A percentile compares a stretch with the other conserved stretches of the same genome.
phyloP scores from a whole-genome alignment of 345 rosid genomes.

The Brassica incana region DNA sequence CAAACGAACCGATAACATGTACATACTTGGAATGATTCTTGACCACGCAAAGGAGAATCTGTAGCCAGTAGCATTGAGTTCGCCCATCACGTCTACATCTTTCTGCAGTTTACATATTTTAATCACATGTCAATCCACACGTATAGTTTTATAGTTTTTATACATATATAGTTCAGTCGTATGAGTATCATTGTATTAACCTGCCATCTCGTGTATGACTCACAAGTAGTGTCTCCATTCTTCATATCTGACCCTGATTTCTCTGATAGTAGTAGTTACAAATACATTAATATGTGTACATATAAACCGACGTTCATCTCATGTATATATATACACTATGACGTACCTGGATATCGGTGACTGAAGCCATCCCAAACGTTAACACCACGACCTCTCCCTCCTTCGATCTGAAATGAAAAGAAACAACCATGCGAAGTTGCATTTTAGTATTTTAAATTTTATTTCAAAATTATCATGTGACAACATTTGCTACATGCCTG shows the following conservation, averaged over 20 bases:
- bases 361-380: neutral
- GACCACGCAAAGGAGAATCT: neutral
- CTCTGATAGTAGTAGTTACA: neutral
- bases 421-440: neutral
- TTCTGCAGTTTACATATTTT: conserved; percentile 6
- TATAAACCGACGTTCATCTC: too few species aligned
- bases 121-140: neutral
- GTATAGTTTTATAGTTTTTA: neutral
- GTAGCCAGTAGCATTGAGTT: conserved; percentile 8
- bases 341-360: neutral
- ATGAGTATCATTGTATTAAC: neutral
- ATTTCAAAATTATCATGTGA: too few species aligned
- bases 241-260: neutral
- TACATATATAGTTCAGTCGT: neutral
- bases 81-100: conserved; percentile 11
- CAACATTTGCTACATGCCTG: neutral
- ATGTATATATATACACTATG: too few species aligned
- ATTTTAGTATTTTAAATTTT: neutral
- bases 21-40: conserved; percentile 5
- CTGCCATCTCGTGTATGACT: neutral
- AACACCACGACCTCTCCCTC: neutral
- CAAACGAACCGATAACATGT: neutral
- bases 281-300: neutral
- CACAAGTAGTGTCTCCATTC: neutral
- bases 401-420: neutral